Percentiles rank a stretch among this genome's conserved stretches.
phyloP scores from a whole-genome alignment of 495 filamentous ascomycete species.

The Podospora pseudoanserina region DNA sequence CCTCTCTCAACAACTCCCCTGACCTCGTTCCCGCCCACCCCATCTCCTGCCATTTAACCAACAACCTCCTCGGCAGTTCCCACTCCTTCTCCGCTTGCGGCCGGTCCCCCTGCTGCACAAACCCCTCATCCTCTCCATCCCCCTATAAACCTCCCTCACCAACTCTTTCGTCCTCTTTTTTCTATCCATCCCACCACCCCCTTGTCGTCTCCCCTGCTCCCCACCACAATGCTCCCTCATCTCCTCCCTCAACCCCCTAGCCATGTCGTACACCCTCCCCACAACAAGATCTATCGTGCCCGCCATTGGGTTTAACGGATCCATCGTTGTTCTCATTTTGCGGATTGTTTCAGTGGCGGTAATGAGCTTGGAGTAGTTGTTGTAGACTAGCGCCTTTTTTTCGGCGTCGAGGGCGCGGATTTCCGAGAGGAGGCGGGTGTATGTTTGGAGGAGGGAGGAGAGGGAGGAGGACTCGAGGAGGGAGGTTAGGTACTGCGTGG shows the following conservation, averaged over 20 bases:
- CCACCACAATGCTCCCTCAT: slow-evolving; percentile 41
- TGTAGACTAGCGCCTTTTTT: slow-evolving; percentile 93
- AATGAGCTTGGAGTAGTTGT: slow-evolving; percentile 96
- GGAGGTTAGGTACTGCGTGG: slow-evolving; percentile 55
- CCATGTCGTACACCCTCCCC: slow-evolving; percentile 74
- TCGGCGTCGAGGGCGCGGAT: slow-evolving; percentile 89
- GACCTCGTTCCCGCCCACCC: slow-evolving; percentile 49
- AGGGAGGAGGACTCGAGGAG: slow-evolving; percentile 63
- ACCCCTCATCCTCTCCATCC: slow-evolving; percentile 55
- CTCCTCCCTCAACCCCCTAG: slow-evolving; percentile 57
- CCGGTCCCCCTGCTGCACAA: slow-evolving; percentile 58
- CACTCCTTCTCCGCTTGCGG: slow-evolving; percentile 58
- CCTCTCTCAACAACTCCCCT: slow-evolving; percentile 48
- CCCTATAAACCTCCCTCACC: slow-evolving; percentile 65
- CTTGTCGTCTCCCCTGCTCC: neutral
- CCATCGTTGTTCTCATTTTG: slow-evolving; percentile 70
- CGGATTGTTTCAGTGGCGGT: slow-evolving; percentile 92
- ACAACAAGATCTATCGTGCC: slow-evolving; percentile 74
- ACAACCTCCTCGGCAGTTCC: slow-evolving; percentile 51
- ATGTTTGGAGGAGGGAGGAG: slow-evolving; percentile 59
- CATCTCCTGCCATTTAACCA: slow-evolving; percentile 50
- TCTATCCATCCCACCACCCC: slow-evolving; percentile 38
- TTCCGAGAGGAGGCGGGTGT: slow-evolving; percentile 66
- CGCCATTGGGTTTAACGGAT: slow-evolving; percentile 65
- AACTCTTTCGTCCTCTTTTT: slow-evolving; percentile 59